Conservation (phyloP, 2,329 filamentous ascomycete genomes). For the Diaporthe sp. region DNA sequence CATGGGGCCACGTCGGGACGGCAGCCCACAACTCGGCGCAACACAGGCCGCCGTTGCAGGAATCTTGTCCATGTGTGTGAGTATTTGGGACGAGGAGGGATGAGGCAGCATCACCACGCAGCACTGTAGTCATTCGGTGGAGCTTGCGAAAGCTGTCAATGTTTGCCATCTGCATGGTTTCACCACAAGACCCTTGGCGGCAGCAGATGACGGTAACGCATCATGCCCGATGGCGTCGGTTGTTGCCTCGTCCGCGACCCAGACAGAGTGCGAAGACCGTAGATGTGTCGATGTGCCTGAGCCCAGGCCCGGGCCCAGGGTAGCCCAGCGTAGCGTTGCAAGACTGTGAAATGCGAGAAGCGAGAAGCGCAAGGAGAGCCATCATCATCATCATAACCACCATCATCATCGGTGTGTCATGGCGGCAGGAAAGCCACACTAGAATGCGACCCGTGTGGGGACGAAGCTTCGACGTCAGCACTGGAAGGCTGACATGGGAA, state of each 20-base stretch:
- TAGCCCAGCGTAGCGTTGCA: constrained; percentile 17
- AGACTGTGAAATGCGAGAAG: not conserved
- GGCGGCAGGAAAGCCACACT: constrained; percentile 26
- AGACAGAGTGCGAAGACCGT: not conserved
- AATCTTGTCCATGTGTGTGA: constrained; percentile 28
- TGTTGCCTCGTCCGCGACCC: constrained; percentile 23
- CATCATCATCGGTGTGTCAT: constrained; percentile 32
- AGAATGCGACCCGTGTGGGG: constrained; percentile 16
- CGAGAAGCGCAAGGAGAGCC: not conserved
- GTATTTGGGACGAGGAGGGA: constrained; percentile 15
- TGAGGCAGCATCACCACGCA: constrained; percentile 11
- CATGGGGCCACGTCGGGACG: constrained; percentile 7
- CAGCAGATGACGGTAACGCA: not conserved
- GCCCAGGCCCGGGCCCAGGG: not conserved
- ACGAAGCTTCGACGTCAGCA: constrained; percentile 32
- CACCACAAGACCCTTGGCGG: constrained; percentile 30
- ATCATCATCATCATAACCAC: too few species aligned
- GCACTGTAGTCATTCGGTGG: constrained; percentile 9
- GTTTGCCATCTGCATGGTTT: constrained; percentile 19
- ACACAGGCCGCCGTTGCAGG: constrained; percentile 12
- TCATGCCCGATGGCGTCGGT: constrained; percentile 16
- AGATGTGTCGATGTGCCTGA: not conserved
- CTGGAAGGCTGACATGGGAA: constrained; percentile 16
- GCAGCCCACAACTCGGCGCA: constrained; percentile 19
- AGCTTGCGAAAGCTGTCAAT: constrained; percentile 21